Evolutionary conservation across 176 grass and related monocot species (phyloP).

Genomic region (Typha latifolia): DNA sequence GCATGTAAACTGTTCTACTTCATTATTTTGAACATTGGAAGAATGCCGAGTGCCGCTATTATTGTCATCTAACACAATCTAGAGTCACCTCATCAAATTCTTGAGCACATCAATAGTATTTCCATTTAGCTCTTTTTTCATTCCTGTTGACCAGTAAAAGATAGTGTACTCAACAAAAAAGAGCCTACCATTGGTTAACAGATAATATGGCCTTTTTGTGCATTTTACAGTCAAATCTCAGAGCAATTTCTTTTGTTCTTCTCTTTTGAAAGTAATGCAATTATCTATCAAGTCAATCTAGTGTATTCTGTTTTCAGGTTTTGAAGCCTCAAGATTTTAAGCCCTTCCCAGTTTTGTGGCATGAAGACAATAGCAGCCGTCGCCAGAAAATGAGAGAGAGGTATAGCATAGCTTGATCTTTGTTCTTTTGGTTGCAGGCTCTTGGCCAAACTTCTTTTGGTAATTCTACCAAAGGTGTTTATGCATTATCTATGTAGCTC

Average conservation of each 20-base stretch:
- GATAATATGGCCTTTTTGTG: too few relatives aligned
- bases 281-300: conserved; percentile 8
- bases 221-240: too few relatives aligned
- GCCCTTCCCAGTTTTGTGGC: conserved; percentile 89
- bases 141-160: too few relatives aligned
- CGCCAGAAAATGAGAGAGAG: conserved; percentile 72
- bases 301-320: conserved; percentile 39
- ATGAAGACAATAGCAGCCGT: conserved; percentile 68
- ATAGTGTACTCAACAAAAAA: too few relatives aligned
- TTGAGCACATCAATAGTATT: too few relatives aligned
- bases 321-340: conserved; percentile 83
- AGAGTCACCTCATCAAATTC: too few relatives aligned
- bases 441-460: not conserved
- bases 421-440: not conserved
- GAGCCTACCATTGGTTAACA: too few relatives aligned
- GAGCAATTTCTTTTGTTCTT: not conserved
- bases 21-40: too few relatives aligned
- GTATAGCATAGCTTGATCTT: conserved; percentile 23
- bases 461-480: not conserved
- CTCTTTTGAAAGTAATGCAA: not conserved
- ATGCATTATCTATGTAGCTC: not conserved
- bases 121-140: too few relatives aligned
- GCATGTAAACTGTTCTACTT: too few relatives aligned
- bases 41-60: too few relatives aligned
- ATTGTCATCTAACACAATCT: too few relatives aligned